phyloP scores from a whole-genome alignment of 78 protist species.

The Emiliania huxleyi region DNA sequence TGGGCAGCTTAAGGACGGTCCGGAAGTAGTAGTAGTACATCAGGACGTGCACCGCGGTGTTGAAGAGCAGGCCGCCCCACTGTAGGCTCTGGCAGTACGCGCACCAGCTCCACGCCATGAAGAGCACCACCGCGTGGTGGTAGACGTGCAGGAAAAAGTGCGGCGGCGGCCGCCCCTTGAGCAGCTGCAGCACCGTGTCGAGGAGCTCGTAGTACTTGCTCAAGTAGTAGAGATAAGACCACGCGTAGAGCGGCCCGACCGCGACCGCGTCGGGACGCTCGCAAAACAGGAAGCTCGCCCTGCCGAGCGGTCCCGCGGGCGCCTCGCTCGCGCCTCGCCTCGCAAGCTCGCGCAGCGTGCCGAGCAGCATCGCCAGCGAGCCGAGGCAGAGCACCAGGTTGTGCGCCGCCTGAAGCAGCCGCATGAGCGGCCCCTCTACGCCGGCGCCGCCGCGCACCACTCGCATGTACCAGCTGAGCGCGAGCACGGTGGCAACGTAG shows the following conservation, averaged over 20 bases:
- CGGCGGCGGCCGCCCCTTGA: slow-evolving; percentile 47
- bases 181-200: slow-evolving; percentile 73
- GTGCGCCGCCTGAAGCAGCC: neutral
- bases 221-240: slow-evolving; percentile 61
- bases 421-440: no score
- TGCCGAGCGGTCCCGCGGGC: neutral
- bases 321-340: neutral
- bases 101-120: slow-evolving; percentile 43
- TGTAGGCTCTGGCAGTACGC: neutral
- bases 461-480: neutral
- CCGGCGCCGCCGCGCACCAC: neutral
- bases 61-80: neutral
- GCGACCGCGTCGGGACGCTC: neutral
- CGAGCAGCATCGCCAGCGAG: neutral
- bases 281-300: neutral
- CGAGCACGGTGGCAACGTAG: neutral
- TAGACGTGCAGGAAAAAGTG: slow-evolving; percentile 65
- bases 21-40: slow-evolving; percentile 56
- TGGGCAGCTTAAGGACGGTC: neutral
- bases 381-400: neutral
- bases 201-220: slow-evolving; percentile 75
- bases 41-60: slow-evolving; percentile 64
- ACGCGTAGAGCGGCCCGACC: neutral
- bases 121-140: slow-evolving; percentile 60
- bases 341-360: neutral